phyloP scores from a whole-genome alignment of 2,329 filamentous ascomycete species.

The Stagonosporopsis vannaccii region DNA sequence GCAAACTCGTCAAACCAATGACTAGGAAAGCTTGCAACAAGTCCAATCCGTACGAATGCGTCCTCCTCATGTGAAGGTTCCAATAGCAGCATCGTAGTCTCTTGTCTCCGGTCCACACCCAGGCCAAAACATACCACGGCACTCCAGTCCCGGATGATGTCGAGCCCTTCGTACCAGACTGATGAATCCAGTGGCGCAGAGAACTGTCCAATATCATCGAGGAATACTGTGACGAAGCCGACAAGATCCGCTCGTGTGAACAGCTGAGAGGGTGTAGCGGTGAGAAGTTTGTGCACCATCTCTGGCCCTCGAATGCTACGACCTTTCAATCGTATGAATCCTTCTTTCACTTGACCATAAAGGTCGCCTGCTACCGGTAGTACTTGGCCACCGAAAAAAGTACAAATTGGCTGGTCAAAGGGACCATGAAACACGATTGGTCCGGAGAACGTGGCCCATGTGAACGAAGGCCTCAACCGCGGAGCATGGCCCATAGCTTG shows the following conservation, averaged over 20 bases:
- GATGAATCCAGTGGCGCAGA: no score
- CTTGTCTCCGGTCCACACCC: fast-evolving
- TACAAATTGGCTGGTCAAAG: neutral
- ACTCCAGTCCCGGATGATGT: neutral
- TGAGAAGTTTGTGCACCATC: neutral
- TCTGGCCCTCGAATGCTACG: neutral
- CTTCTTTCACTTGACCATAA: neutral
- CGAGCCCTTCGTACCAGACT: neutral
- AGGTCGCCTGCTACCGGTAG: neutral
- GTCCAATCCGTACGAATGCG: neutral
- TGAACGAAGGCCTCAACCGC: neutral
- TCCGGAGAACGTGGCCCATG: neutral
- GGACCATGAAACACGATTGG: neutral
- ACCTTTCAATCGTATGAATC: neutral
- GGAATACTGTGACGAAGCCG: neutral
- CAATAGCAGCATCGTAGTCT: neutral
- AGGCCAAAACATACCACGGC: neutral
- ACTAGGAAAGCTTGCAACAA: neutral
- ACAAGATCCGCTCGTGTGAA: neutral
- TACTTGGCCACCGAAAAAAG: neutral
- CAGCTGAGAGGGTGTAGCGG: no score
- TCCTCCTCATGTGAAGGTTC: neutral
- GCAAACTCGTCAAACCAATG: neutral
- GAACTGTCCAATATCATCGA: no score
- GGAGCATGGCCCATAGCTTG: neutral